Conservation (phyloP, 2,329 filamentous ascomycete genomes). For the Aurifilum marmelostoma region DNA sequence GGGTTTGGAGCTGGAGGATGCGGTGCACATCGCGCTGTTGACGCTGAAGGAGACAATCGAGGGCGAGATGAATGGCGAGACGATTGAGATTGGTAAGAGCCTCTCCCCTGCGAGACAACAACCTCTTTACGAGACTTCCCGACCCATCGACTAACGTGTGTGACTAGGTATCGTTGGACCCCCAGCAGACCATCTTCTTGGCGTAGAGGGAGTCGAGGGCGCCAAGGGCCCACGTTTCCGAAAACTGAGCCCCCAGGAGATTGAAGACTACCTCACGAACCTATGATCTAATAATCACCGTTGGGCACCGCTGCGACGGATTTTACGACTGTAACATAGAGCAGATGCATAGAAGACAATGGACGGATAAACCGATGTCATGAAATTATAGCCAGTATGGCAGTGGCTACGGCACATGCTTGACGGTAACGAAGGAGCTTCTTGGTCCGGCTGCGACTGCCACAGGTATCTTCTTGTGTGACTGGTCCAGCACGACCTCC, state of each 20-base stretch:
- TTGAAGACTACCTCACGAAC: conserved; percentile 99
- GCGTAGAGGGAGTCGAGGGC: conserved; percentile 86
- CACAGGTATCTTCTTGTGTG: conserved; percentile 37
- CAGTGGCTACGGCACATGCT: conserved; percentile 22
- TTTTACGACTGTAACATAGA: conserved; percentile 45
- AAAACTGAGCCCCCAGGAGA: conserved; percentile 95
- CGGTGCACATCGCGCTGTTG: conserved; percentile 95
- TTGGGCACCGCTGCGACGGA: conserved; percentile 6
- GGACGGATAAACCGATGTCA: conserved; percentile 29
- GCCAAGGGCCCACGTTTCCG: conserved; percentile 85
- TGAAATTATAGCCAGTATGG: conserved; percentile 22
- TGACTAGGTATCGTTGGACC: conserved; percentile 87
- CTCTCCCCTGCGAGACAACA: neutral
- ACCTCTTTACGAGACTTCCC: neutral
- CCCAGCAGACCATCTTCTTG: conserved; percentile 89
- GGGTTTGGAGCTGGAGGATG: conserved; percentile 94
- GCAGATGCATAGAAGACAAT: conserved; percentile 37
- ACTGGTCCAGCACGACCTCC: conserved; percentile 38
- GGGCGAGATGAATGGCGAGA: conserved; percentile 98
- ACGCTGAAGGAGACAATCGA: conserved; percentile 99
- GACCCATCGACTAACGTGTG: neutral
- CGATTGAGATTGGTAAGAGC: conserved; percentile 87
- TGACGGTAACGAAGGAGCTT: conserved; percentile 52
- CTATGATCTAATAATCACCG: conserved; percentile 61
- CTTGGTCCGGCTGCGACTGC: conserved; percentile 53